These are phyloP conservation scores for Margaritispora aquatica DNA, from an alignment of 495 filamentous ascomycete genomes.

Conservation along the genomic window DNA sequence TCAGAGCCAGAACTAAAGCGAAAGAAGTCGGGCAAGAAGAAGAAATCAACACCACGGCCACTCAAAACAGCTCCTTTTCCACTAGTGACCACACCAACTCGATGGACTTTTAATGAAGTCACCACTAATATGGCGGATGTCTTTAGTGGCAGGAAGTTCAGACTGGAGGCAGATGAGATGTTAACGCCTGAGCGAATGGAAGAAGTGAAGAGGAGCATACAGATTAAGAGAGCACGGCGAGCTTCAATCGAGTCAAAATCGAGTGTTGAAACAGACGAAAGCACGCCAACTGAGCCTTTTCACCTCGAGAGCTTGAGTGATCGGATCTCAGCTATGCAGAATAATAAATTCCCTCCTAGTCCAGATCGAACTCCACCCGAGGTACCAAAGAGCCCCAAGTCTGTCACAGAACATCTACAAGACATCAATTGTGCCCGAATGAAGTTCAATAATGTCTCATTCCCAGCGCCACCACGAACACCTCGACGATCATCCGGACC, in stretches of 20 bases:
- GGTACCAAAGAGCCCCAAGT: background rate
- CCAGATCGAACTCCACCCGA: conserved; percentile 7
- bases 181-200: conserved; percentile 29
- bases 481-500: conserved; percentile 7
- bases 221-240: background rate
- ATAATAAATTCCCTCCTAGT: background rate
- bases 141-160: conserved; percentile 35
- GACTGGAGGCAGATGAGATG: conserved; percentile 47
- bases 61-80: conserved; percentile 14
- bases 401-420: background rate
- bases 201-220: background rate
- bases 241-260: background rate
- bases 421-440: background rate
- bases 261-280: conserved; percentile 7
- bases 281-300: conserved; percentile 20
- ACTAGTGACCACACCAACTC: conserved; percentile 28
- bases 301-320: conserved; percentile 13
- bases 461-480: conserved; percentile 26
- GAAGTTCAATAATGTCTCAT: conserved; percentile 19
- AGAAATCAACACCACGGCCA: conserved; percentile 30
- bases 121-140: conserved; percentile 42
- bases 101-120: conserved; percentile 43
- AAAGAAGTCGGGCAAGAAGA: conserved; percentile 27
- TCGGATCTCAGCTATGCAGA: background rate
- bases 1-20: background rate